Conservation (phyloP, 805 yeast species). For the Barnettozyma sucrosica region DNA sequence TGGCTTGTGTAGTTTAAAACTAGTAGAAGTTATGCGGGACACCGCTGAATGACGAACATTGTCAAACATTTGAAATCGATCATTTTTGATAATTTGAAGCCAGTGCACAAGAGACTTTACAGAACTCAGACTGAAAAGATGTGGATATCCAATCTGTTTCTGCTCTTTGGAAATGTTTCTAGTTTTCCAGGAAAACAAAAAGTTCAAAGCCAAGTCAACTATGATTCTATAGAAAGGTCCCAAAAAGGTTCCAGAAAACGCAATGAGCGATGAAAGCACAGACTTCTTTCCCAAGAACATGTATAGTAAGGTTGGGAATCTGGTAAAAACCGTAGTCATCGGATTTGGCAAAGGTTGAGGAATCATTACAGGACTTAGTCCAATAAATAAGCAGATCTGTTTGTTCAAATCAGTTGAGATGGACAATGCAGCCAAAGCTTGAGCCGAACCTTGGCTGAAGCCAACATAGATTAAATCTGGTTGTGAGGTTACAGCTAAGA, state of each 20-base stretch:
- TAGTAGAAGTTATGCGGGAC: slow-evolving; percentile 1
- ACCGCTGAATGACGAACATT: slow-evolving; percentile 35
- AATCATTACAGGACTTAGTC: slow-evolving; percentile 90
- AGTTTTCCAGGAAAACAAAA: slow-evolving; percentile 78
- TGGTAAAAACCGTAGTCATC: slow-evolving; percentile 68
- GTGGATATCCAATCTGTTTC: slow-evolving; percentile 76
- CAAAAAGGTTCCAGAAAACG: slow-evolving; percentile 75
- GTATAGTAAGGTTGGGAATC: slow-evolving; percentile 70
- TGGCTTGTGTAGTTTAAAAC: slow-evolving; percentile 28
- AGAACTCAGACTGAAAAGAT: slow-evolving; percentile 84
- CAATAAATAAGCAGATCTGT: slow-evolving; percentile 55
- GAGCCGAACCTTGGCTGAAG: slow-evolving; percentile 92
- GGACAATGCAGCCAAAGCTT: slow-evolving; percentile 83
- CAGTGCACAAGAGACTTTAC: slow-evolving; percentile 94
- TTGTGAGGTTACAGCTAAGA: slow-evolving; percentile 45
- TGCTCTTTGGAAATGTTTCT: slow-evolving; percentile 65
- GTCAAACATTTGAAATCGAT: slow-evolving; percentile 84
- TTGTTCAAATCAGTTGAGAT: slow-evolving; percentile 57
- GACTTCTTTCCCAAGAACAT: slow-evolving; percentile 69
- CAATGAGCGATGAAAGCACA: slow-evolving; percentile 62
- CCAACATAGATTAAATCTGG: slow-evolving; percentile 75
- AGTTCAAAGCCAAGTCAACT: slow-evolving; percentile 63
- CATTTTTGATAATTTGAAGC: slow-evolving; percentile 82
- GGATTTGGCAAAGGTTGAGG: slow-evolving; percentile 79
- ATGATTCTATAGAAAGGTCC: slow-evolving; percentile 68